phyloP scores from a whole-genome alignment of 2,329 filamentous ascomycete species.

The Phialophora chinensis region DNA sequence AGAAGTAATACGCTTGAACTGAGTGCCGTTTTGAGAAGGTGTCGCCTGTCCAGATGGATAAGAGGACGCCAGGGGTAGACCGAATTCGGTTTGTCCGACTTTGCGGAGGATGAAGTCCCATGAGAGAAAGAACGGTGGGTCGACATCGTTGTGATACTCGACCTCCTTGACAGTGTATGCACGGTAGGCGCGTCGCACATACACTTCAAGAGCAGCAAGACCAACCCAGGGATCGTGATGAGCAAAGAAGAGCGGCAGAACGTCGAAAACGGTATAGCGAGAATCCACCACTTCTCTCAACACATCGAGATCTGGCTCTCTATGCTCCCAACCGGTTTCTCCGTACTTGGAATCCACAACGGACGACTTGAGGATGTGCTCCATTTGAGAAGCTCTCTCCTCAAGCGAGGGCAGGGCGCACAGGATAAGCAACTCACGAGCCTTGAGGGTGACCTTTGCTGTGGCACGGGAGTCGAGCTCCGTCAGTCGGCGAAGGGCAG shows the following conservation, averaged over 20 bases:
- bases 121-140: constrained; percentile 78
- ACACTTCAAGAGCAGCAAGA: constrained; percentile 91
- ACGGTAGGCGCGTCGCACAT: constrained; percentile 94
- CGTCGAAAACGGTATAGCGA: constrained; percentile 97
- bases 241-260: constrained; percentile 91
- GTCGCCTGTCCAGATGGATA: constrained; percentile 85
- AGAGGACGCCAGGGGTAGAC: constrained; percentile 76
- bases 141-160: constrained; percentile 78
- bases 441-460: constrained; percentile 96
- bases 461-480: constrained; percentile 86
- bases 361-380: constrained; percentile 94
- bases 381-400: constrained; percentile 94
- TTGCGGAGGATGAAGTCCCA: constrained; percentile 98
- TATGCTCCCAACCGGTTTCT: constrained; percentile 94
- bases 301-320: constrained; percentile 85
- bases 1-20: constrained; percentile 84
- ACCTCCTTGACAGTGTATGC: constrained; percentile 90
- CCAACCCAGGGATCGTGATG: constrained; percentile 95
- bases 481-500: constrained; percentile 80
- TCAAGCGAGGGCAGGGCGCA: constrained; percentile 94
- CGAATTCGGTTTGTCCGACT: constrained; percentile 89
- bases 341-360: constrained; percentile 97
- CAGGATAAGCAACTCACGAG: constrained; percentile 95
- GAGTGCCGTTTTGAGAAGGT: constrained; percentile 65
- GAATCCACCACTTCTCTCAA: constrained; percentile 99